Evolutionary conservation across 768 basidiomycete species (phyloP).

Genomic region (Suillus discolor): DNA sequence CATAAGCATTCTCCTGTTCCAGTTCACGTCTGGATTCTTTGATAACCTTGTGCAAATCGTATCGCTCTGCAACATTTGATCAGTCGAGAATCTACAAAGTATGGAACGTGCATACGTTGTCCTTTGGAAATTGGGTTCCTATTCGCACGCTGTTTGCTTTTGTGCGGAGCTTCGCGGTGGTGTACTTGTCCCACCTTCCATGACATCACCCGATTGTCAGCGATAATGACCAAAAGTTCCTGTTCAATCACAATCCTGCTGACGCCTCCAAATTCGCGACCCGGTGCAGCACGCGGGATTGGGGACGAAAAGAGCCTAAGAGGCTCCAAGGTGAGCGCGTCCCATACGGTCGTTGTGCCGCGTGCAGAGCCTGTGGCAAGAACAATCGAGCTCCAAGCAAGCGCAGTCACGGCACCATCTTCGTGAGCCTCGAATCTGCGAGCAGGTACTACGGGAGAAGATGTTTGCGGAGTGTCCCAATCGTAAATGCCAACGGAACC

Average conservation of each 20-base stretch:
- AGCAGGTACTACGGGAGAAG: conserved; percentile 33
- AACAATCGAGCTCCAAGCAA: conserved; percentile 61
- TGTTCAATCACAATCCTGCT: conserved; percentile 58
- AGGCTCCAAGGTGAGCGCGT: conserved; percentile 61
- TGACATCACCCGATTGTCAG: conserved; percentile 63
- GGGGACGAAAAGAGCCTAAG: conserved; percentile 59
- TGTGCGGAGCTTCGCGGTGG: conserved; percentile 30
- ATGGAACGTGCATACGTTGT: conserved; percentile 40
- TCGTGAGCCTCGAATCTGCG: conserved; percentile 63
- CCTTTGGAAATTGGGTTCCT: conserved; percentile 41
- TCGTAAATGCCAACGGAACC: conserved; percentile 67
- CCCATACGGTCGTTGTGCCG: conserved; percentile 64
- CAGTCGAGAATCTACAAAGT: neutral
- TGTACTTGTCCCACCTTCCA: conserved; percentile 63
- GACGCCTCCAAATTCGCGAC: conserved; percentile 46
- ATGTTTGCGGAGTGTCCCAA: conserved; percentile 35
- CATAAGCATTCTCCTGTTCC: conserved; percentile 48
- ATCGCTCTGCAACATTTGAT: conserved; percentile 48
- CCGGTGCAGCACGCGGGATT: conserved; percentile 35
- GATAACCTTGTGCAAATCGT: conserved; percentile 65
- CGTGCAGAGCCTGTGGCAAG: conserved; percentile 67
- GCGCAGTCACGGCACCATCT: conserved; percentile 64
- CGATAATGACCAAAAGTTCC: conserved; percentile 56
- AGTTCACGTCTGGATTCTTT: conserved; percentile 56
- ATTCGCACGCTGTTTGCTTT: conserved; percentile 32